Evolutionary conservation across 768 basidiomycete genomes (phyloP), one percentile per base, ranked within the genome.

Genomic region (Hericium coralloides): DNA sequence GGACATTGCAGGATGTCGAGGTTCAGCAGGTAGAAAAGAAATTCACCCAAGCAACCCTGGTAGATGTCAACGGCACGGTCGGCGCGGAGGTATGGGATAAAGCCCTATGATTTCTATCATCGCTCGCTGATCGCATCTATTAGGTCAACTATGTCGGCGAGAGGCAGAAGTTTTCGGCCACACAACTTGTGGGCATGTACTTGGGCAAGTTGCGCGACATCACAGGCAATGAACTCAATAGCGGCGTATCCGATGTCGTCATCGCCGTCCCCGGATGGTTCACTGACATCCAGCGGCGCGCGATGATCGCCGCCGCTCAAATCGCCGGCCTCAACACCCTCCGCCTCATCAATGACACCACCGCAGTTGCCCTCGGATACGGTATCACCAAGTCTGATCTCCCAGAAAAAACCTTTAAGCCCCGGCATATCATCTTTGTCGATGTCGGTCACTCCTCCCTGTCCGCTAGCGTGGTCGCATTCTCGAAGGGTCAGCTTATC

Each of bases 351-450:
- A 98, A 98, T 76, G 97, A 98, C 70, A 86, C 88, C 56, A 98
- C 95, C 60, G 97, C 95, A 54, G 81, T 87, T 57, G 97, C 97
- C 41, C 87, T 99, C 69, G 93, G 92, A 53, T 99, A 95, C 74
- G 97, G 97, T 63, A 98, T 98, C 79, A 99, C 95, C 63, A 99
- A 99, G 74, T 84, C 89, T 25, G 97, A 99, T 70, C 85, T 99
- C 47, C 97, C 97, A 20, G 84, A 87, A 14, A 95, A 60, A 77
- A 74, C 62, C 87, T n/a, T n/a, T n/a, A n/a, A n/a, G n/a, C n/a
- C 95, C 0, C 81, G 87, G 37, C 81, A 97, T 70, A 85, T 99
- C 70, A 89, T 87, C 61, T 98, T 99, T 67, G 83, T 98, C 65
- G 97, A 99, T 65, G 83, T 95, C 58, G 97, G 97, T 52, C 97